phyloP scores from a whole-genome alignment of 2,329 filamentous ascomycete genomes.

The Neopestalotiopsis sp. region DNA sequence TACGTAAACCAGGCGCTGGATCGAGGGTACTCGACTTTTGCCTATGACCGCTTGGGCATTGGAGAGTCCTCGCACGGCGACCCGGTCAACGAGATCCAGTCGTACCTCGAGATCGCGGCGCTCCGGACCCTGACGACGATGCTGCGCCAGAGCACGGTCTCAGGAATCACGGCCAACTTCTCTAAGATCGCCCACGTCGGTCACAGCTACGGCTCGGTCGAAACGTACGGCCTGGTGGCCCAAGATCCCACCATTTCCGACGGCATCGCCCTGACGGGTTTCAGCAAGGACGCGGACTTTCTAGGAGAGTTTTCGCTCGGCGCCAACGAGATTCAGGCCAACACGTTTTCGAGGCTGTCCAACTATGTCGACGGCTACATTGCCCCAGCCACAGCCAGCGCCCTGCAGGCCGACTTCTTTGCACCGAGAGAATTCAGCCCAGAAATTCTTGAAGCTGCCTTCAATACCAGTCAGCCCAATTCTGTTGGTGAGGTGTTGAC shows the following conservation, averaged over 20 bases:
- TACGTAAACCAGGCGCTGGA: conserved; percentile 63
- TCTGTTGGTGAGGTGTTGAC: conserved; percentile 58
- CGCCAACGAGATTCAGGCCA: conserved; percentile 53
- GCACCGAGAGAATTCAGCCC: conserved; percentile 61
- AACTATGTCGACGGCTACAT: conserved; percentile 59
- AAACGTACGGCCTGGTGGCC: conserved; percentile 60
- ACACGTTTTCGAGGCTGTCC: conserved; percentile 33
- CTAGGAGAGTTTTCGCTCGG: conserved; percentile 47
- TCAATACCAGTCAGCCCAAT: conserved; percentile 58
- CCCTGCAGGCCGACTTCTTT: conserved; percentile 59
- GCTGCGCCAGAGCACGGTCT: conserved; percentile 52
- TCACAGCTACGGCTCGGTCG: conserved; percentile 67
- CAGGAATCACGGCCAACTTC: conserved; percentile 46
- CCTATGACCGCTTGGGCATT: conserved; percentile 68
- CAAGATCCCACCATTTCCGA: conserved; percentile 58
- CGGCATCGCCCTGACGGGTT: conserved; percentile 66
- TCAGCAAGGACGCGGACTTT: conserved; percentile 54
- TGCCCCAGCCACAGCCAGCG: conserved; percentile 48
- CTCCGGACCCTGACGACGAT: conserved; percentile 58
- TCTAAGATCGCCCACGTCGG: conserved; percentile 63
- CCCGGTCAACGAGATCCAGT: conserved; percentile 65
- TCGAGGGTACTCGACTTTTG: conserved; percentile 62
- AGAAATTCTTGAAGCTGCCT: conserved; percentile 51
- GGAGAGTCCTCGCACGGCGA: conserved; percentile 64
- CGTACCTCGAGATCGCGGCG: conserved; percentile 62